Evolutionary conservation across 129 eudicot species (phyloP), one percentile per base, ranked within the genome.

Genomic region (Apium graveolens): DNA sequence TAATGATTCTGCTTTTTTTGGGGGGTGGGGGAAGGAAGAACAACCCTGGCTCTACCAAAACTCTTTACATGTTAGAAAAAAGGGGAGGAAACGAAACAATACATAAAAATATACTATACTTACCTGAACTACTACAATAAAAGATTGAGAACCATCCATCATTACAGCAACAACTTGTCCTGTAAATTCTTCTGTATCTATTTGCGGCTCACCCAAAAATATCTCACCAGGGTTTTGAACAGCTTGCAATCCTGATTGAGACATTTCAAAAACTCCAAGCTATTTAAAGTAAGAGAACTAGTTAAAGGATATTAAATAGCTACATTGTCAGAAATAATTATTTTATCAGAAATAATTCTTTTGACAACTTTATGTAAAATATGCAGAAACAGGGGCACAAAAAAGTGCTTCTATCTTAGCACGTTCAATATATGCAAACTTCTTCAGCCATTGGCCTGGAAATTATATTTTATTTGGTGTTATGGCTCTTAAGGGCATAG

Each of bases 231-330:
- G 91, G 82, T 95, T 92, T 81, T 81, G 71, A 75, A 89, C 88
- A 51, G 90, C 96, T 86, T 90, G 81, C 83, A 92, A 75, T 79
- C 99, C 97, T 70, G 83, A 76, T 72, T 89, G 94, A 2, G 96
- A 87, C 98, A 95, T 95, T 84, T 95, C 88, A 78, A 95, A 90
- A 74, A 92, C 94, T 84, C 99, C 97, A 73, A 95, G 94, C 97
- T 95, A 84, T 48, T 42, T 82, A n/a, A 70, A 78, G 32, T 31
- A 60, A 29, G 29, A 18, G 66, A 41, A 24, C 9, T 5, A 8
- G 12, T 43, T 24, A 42, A 2, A n/a, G 14, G 53, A 42, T 16
- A 26, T 42, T 21, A 42, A 26, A 7, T 73, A 73, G 57, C 34
- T 43, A 43, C 6, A 29, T 73, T 73, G 9, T 44, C 76, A 42